Conservation (phyloP, 129 eudicot genomes). For the Helichrysum umbraculigerum region DNA sequence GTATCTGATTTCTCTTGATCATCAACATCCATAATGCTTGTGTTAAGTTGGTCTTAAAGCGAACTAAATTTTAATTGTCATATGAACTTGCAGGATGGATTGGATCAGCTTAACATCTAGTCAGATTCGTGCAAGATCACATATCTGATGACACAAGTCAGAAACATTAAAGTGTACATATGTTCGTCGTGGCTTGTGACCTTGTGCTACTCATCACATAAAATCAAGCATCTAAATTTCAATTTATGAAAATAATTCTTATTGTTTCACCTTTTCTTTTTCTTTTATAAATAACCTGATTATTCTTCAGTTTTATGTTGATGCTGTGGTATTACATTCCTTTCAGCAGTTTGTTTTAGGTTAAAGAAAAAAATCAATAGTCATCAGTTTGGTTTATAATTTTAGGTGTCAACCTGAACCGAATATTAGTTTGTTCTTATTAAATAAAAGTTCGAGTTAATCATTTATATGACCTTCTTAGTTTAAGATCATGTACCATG, state of each 20-base stretch:
- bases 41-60: slow-evolving; percentile 4
- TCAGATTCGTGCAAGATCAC: slow-evolving; percentile 19
- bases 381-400: slow-evolving; percentile 11
- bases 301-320: slow-evolving; percentile 13
- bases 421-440: slow-evolving; percentile 4
- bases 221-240: slow-evolving; percentile 22
- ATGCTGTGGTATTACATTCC: slow-evolving; percentile 26
- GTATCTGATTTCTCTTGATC: background rate
- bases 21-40: background rate
- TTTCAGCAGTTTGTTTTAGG: slow-evolving; percentile 27
- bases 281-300: slow-evolving; percentile 17
- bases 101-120: slow-evolving; percentile 51
- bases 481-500: background rate
- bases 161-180: slow-evolving; percentile 35
- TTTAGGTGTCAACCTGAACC: slow-evolving; percentile 2
- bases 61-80: background rate
- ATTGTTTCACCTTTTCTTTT: background rate
- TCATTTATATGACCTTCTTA: background rate
- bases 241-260: slow-evolving; percentile 15
- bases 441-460: slow-evolving; percentile 7
- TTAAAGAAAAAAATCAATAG: slow-evolving; percentile 13
- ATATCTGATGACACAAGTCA: slow-evolving; percentile 20
- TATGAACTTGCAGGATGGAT: slow-evolving; percentile 52
- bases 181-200: slow-evolving; percentile 20
- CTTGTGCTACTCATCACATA: slow-evolving; percentile 15